phyloP scores from a whole-genome alignment of 371 early-diverging fungal species.

The Mortierella sp. region DNA sequence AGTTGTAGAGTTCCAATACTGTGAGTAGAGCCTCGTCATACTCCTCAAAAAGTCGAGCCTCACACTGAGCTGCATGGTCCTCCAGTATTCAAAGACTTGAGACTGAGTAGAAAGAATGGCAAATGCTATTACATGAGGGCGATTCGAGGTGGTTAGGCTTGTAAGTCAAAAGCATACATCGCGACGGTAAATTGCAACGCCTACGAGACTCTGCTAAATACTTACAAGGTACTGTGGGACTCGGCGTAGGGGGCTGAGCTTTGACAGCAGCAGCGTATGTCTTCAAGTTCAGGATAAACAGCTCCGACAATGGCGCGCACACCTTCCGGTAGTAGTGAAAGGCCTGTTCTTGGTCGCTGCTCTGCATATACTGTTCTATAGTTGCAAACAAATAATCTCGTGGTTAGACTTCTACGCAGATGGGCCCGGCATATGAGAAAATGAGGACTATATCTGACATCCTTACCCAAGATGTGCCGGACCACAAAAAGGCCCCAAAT shows the following conservation, averaged over 20 bases:
- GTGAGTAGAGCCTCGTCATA: constrained; percentile 44
- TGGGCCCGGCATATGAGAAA: neutral
- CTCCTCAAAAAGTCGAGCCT: constrained; percentile 52
- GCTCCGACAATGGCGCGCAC: constrained; percentile 31
- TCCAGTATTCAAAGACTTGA: constrained; percentile 29
- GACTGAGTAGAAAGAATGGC: constrained; percentile 23
- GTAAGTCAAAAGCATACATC: neutral
- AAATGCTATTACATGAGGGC: constrained; percentile 24
- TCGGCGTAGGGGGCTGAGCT: constrained; percentile 30
- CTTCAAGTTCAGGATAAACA: constrained; percentile 38
- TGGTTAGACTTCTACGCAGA: neutral
- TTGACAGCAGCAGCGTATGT: constrained; percentile 33
- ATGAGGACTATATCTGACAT: neutral
- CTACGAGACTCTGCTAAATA: neutral
- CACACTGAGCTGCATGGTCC: constrained; percentile 35
- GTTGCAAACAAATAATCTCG: neutral
- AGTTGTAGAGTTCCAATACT: constrained; percentile 45
- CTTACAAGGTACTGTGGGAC: constrained; percentile 45
- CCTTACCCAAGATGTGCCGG: constrained; percentile 52
- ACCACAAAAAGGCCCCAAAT: constrained; percentile 59
- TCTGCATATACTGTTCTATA: constrained; percentile 29
- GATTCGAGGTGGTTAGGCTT: neutral
- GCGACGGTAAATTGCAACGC: neutral
- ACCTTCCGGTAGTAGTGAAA: constrained; percentile 28
- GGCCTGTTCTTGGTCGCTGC: constrained; percentile 15